phyloP scores from a whole-genome alignment of 2,329 filamentous ascomycete genomes.

The Aspergillus fructus region DNA sequence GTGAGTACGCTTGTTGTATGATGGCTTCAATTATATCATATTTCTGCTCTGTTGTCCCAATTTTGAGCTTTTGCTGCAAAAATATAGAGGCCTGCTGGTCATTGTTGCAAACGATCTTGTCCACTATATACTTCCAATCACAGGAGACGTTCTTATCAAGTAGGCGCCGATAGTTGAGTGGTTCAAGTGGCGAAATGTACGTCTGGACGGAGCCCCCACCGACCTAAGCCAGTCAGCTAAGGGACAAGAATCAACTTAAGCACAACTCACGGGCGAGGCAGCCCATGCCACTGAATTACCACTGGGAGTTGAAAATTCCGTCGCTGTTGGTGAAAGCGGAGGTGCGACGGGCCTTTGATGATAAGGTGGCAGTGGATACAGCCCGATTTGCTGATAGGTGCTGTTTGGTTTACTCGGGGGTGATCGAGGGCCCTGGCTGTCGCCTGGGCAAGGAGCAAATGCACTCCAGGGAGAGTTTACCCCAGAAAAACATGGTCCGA shows the following conservation, averaged over 20 bases:
- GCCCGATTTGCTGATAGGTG: slow-evolving; percentile 35
- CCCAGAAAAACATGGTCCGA: slow-evolving; percentile 33
- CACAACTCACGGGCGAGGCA: slow-evolving; percentile 52
- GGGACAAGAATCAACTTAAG: slow-evolving; percentile 8
- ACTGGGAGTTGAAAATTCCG: slow-evolving; percentile 64
- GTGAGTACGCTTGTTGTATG: slow-evolving; percentile 85
- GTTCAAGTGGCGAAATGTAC: slow-evolving; percentile 83
- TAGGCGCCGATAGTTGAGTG: slow-evolving; percentile 91
- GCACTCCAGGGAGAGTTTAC: slow-evolving; percentile 35
- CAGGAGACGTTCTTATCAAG: slow-evolving; percentile 95
- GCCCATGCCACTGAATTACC: slow-evolving; percentile 30
- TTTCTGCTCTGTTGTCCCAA: slow-evolving; percentile 91
- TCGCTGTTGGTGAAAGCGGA: slow-evolving; percentile 69
- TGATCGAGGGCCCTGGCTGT: slow-evolving; percentile 26
- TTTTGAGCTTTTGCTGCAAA: slow-evolving; percentile 97
- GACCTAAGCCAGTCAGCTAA: slow-evolving; percentile 24
- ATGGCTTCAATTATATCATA: slow-evolving; percentile 97
- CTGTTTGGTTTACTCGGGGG: slow-evolving; percentile 29
- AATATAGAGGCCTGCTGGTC: slow-evolving; percentile 99
- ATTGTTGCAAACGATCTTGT: slow-evolving; percentile 99
- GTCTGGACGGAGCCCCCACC: slow-evolving; percentile 62
- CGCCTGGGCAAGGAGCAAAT: slow-evolving; percentile 27
- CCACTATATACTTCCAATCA: slow-evolving; percentile 99
- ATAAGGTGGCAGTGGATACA: slow-evolving; percentile 43
- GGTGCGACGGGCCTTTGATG: slow-evolving; percentile 62